Evolutionary conservation across 306 rosid species (phyloP).

Genomic region (Prunus davidiana): DNA sequence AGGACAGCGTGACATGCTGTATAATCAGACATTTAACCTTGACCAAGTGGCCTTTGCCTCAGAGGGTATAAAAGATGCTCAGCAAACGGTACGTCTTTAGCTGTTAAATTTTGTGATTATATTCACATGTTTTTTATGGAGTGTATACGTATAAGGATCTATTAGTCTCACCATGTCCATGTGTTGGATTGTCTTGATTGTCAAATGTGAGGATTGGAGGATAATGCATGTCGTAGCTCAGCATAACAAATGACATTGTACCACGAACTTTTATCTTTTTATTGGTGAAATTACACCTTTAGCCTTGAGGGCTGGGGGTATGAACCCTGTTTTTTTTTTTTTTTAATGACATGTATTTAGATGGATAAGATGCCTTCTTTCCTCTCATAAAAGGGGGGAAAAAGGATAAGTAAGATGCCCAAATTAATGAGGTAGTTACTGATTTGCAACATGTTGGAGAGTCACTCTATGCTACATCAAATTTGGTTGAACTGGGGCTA

Average conservation of each 20-base stretch:
- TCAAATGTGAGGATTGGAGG: background rate
- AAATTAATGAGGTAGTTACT: background rate
- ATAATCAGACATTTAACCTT: constrained; percentile 93
- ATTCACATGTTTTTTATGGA: background rate
- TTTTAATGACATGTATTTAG: background rate
- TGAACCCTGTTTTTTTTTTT: background rate
- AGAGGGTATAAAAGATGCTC: constrained; percentile 94
- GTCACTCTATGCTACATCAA: constrained; percentile 29
- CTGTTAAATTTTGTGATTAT: background rate
- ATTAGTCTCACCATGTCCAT: background rate
- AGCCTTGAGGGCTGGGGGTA: background rate
- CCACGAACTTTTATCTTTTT: background rate
- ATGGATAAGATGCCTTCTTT: background rate
- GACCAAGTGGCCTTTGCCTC: constrained; percentile 97
- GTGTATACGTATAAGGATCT: background rate
- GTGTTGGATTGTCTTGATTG: background rate
- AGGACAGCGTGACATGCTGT: constrained; percentile 96
- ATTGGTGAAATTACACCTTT: background rate
- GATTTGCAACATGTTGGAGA: constrained; percentile 11
- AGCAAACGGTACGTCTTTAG: constrained; percentile 74
- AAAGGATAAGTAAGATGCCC: background rate
- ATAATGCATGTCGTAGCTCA: background rate
- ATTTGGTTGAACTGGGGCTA: constrained; percentile 41
- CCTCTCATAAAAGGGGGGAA: background rate
- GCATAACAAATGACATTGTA: background rate